Evolutionary conservation across 345 rosid species (phyloP).

Genomic region (Sisymbrium altissimum): DNA sequence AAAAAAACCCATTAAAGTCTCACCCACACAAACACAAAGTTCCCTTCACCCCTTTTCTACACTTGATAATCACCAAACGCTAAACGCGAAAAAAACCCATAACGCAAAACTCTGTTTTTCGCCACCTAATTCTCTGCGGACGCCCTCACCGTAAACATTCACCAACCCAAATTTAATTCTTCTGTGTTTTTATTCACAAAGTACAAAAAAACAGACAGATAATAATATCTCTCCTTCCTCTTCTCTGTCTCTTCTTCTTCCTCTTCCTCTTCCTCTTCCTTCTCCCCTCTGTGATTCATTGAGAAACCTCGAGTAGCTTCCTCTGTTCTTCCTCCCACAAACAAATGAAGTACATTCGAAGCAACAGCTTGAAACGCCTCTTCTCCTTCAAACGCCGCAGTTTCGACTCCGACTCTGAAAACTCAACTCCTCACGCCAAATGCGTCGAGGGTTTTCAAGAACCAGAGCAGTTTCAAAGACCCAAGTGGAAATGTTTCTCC

Average conservation of each 20-base stretch:
- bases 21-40: conserved; percentile 38
- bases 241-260: conserved; percentile 20
- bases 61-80: conserved; percentile 28
- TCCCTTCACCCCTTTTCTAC: conserved; percentile 2
- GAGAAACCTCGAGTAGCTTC: conserved; percentile 23
- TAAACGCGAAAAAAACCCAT: not conserved
- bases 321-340: not conserved
- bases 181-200: conserved; percentile 31
- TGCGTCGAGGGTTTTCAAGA: conserved; percentile 33
- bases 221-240: conserved; percentile 14
- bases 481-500: conserved; percentile 94
- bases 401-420: conserved; percentile 44
- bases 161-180: conserved; percentile 32
- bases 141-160: conserved; percentile 30
- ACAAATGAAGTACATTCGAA: conserved; percentile 66
- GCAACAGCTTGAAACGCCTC: conserved; percentile 77
- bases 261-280: not conserved
- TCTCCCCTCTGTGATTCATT: not conserved
- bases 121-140: conserved; percentile 21
- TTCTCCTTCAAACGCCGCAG: conserved; percentile 66
- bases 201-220: conserved; percentile 37
- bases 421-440: conserved; percentile 28
- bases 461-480: conserved; percentile 43
- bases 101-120: conserved; percentile 22
- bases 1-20: conserved; percentile 30